Conservation (phyloP, 305 asterid species). For the Withania somnifera region DNA sequence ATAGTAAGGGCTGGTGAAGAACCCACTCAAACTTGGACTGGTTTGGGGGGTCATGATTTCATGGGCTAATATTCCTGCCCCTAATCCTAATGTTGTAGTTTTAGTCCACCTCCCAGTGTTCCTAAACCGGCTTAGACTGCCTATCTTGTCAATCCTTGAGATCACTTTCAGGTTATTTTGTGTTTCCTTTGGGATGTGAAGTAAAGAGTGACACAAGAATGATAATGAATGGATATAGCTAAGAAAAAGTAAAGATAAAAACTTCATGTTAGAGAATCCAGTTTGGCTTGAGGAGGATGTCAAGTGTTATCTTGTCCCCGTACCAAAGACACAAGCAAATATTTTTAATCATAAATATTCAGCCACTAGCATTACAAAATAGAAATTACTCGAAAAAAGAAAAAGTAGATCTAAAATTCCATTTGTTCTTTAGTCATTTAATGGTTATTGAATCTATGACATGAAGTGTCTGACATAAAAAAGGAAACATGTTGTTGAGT, state of each 20-base stretch:
- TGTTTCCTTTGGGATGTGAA: neutral
- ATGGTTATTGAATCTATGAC: neutral
- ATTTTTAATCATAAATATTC: neutral
- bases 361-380: neutral
- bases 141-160: neutral
- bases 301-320: neutral
- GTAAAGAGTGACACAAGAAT: neutral
- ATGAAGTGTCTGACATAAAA: neutral
- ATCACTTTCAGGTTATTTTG: neutral
- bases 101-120: neutral
- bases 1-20: neutral
- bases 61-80: neutral
- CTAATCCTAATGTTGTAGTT: neutral
- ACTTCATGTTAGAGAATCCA: neutral
- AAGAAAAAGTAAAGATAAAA: neutral
- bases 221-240: neutral
- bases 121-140: neutral
- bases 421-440: neutral
- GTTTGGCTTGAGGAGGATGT: neutral
- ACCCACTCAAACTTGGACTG: neutral
- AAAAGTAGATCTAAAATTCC: neutral
- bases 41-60: neutral
- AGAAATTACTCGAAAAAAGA: neutral
- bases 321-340: neutral
- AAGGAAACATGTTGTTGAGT: neutral